Percentiles rank a stretch among this genome's conserved stretches.
Conservation (phyloP, 106 monocot species). For the Apostasia shenzhenica region DNA sequence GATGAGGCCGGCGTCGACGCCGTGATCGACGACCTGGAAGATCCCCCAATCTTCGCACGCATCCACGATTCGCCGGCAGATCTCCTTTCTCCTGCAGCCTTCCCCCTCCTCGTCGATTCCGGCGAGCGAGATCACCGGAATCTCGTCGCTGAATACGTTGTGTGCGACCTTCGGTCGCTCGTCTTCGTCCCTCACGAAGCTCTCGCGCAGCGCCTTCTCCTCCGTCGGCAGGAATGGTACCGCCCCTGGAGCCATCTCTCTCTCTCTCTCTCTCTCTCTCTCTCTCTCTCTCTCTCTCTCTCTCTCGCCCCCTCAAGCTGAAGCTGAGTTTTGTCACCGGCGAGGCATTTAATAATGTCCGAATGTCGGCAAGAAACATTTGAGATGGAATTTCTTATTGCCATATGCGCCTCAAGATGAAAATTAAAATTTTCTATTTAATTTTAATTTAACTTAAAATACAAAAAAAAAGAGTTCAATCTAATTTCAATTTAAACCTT, state of each 20-base stretch:
- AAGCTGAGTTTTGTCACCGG: no score
- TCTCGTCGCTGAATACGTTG: conserved; percentile 58
- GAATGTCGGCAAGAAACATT: no score
- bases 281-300: neutral
- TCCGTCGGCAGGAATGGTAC: conserved; percentile 37
- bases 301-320: no score
- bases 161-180: conserved; percentile 69
- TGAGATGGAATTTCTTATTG: no score
- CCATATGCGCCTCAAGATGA: no score
- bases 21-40: conserved; percentile 88
- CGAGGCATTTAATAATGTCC: no score
- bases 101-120: conserved; percentile 35
- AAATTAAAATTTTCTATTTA: no score
- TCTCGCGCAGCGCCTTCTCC: conserved; percentile 37
- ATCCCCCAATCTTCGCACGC: conserved; percentile 97
- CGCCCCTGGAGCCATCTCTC: neutral
- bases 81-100: conserved; percentile 22
- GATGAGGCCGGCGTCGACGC: conserved; percentile 51
- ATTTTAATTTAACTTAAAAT: no score
- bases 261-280: neutral
- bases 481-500: no score
- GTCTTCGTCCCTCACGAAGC: conserved; percentile 68
- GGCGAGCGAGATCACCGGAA: conserved; percentile 55
- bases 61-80: conserved; percentile 45
- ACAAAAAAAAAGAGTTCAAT: no score